phyloP scores from a whole-genome alignment of 768 basidiomycete species.

The Tricholoma sp. region DNA sequence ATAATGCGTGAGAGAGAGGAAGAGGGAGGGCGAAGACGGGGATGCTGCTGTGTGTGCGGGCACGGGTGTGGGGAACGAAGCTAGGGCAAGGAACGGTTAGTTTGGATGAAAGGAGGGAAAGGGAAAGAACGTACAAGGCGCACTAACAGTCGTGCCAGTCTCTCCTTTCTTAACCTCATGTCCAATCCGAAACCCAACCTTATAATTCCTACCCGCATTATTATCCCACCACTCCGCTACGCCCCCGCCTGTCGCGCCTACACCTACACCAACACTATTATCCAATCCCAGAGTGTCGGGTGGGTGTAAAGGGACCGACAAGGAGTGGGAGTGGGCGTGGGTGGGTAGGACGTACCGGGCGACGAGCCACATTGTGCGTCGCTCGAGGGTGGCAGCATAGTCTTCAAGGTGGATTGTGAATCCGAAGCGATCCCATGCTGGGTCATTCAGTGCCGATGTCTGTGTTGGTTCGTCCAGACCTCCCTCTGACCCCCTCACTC shows the following conservation, averaged over 20 bases:
- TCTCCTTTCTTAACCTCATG: background rate
- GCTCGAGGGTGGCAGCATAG: conserved; percentile 44
- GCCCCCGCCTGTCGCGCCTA: no score
- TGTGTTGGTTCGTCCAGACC: no score
- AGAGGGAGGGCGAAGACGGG: background rate
- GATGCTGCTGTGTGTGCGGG: conserved; percentile 4
- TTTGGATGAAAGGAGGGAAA: background rate
- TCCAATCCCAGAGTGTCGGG: conserved; percentile 22
- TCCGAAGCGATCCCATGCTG: conserved; percentile 52
- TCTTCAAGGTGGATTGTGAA: conserved; percentile 72
- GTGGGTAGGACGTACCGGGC: conserved; percentile 48
- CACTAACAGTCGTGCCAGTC: conserved; percentile 15
- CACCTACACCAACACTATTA: background rate
- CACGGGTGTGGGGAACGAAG: background rate
- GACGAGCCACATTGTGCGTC: conserved; percentile 56
- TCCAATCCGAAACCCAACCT: conserved; percentile 56
- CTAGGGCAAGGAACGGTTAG: background rate
- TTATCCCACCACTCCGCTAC: conserved; percentile 93
- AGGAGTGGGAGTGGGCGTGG: no score
- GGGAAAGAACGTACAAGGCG: conserved; percentile 26
- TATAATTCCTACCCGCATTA: conserved; percentile 74
- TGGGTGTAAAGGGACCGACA: no score
- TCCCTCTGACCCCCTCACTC: no score
- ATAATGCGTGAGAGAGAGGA: conserved; percentile 6
- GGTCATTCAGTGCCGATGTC: conserved; percentile 8